Base-by-base conservation (phyloP, 1,284 basidiomycete species). In the Puccinia hordei region DNA sequence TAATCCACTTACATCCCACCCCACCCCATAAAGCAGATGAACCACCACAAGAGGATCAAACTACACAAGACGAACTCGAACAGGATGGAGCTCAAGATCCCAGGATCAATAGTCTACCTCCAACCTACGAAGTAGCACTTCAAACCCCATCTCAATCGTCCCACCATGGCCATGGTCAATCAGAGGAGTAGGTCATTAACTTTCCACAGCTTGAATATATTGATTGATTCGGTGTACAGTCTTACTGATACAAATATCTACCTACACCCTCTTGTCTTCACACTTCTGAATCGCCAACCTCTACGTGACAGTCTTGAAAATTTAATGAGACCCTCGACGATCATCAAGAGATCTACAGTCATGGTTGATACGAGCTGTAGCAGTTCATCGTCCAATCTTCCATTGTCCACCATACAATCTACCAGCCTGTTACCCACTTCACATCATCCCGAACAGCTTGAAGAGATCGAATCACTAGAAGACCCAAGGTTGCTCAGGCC, bases 91-190 rank as follows among this genome's bases (percentile, higher is more conserved):
- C 24, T n/a, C 24, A 10, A 27, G n/a, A n/a, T 55, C 3, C n/a
- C 53, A 63, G 19, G 61, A 30, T 41, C 2, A 41, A 63, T 8
- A 30, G 61, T n/a, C 35, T 63, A 6, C 61, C 61, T n/a, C 61
- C 61, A 17, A 12, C 33, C 61, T 63, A 63, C 61, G 61, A 63
- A 63, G 35, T 63, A 15, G 61, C 61, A 63, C 3, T 63, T 10
- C 61, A 38, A 41, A 63, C 61, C 35, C 33, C 61, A 0, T 63
- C 61, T 63, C 35, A 41, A 9, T 15, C 41, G 35, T 35, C 35
- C n/a, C n/a, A n/a, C n/a, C n/a, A n/a, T 3, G 35, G 13, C 6
- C 19, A 33, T 17, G 27, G 17, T 41, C 61, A 33, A n/a, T 30
- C 61, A 22, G 35, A 63, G 22, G 12, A 63, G 61, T 63, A n/a